Percentiles rank a stretch among this genome's conserved stretches.
Conservation (phyloP, 805 yeast species). For the Lipomyces sp. region DNA sequence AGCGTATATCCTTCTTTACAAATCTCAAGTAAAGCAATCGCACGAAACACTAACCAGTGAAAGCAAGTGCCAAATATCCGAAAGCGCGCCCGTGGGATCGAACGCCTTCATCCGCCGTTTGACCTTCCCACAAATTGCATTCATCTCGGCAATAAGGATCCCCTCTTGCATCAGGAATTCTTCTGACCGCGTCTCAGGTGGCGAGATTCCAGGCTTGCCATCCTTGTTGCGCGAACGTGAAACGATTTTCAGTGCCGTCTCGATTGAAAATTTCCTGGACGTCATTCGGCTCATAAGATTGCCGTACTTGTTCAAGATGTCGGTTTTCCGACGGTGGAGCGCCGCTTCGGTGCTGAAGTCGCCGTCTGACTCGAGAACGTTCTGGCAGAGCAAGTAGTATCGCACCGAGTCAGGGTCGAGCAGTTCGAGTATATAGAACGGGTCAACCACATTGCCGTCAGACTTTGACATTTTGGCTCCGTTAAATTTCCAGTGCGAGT, state of each 20-base stretch:
- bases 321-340: slow-evolving; percentile 40
- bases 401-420: slow-evolving; percentile 66
- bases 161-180: slow-evolving; percentile 3
- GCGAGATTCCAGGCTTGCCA: neutral
- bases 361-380: slow-evolving; percentile 72
- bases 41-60: too few species aligned
- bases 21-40: neutral
- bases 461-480: slow-evolving; percentile 95
- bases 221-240: neutral
- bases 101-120: slow-evolving; percentile 35
- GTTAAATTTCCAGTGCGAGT: slow-evolving; percentile 88
- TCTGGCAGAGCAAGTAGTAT: slow-evolving; percentile 70
- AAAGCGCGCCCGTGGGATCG: slow-evolving; percentile 56
- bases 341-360: slow-evolving; percentile 70
- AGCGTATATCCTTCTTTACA: neutral
- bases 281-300: slow-evolving; percentile 74
- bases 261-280: slow-evolving; percentile 57
- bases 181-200: neutral
- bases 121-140: slow-evolving; percentile 1
- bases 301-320: slow-evolving; percentile 77
- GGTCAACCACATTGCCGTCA: slow-evolving; percentile 91
- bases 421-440: slow-evolving; percentile 55
- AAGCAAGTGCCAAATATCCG: slow-evolving; percentile 53
- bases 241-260: slow-evolving; percentile 2
- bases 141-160: neutral